Evolutionary conservation across 371 early-diverging fungal species (phyloP), one percentile per base, ranked within the genome.

Genomic region (Mycotypha africana): DNA sequence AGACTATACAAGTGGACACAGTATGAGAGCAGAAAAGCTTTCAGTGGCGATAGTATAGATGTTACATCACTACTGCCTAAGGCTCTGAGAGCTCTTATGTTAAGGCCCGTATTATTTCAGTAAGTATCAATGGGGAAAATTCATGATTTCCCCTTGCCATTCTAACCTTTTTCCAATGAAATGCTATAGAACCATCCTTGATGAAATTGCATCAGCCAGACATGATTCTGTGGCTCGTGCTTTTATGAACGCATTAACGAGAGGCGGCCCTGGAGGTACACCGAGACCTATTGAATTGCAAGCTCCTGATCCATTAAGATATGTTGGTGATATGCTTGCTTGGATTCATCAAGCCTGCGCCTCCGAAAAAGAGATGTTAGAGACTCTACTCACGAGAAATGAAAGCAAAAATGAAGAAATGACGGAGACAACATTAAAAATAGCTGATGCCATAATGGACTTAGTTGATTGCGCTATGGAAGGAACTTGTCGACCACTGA

Each of bases 341-440:
- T 97, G 95, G 95, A 58, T 93, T 1, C 97, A 97, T 74, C 94
- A 94, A 67, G 84, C 92, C 1, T 78, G 82, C 28, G 92, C 92
- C 8, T 76, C 83, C 19, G 96, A 94, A 64, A 74, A 82, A 15
- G 96, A 96, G 60, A 82, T 93, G 61, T 62, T 94, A 20, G 90
- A 93, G 48, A 76, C 80, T 24, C 55, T 93, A 32, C 74, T 92
- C 47, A 67, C 64, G 11, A 39, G 45, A 14, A 48, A 49, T 9
- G 15, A 45, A 21, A 42, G 47, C 11, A 46, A 42, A 19, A 42
- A 54, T 28, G 34, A 51, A 6, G 36, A 51, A 31, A 22, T 43
- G 2, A 51, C 33, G 2, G 57, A 51, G 2, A 42, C 47, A 2
- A 51, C 34, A 28, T 41, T 51, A 9, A 37, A 44, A 14, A 45